A percentile compares a stretch with the other conserved stretches of the same genome.
Conservation (phyloP, 1,284 basidiomycete genomes). For the Heliocybe sulcata region DNA sequence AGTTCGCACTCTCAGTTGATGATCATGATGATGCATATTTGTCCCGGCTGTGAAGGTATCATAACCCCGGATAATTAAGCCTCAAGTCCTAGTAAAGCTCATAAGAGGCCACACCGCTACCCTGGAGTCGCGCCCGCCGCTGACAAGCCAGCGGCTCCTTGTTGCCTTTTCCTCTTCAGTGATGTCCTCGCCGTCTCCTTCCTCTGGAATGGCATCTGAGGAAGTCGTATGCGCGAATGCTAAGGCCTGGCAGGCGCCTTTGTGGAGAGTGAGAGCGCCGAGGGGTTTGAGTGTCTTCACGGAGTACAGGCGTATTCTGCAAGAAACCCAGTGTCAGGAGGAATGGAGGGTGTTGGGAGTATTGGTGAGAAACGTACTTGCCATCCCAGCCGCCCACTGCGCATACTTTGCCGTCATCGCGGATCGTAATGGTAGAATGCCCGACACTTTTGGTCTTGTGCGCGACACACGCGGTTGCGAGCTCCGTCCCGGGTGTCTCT, state of each 20-base stretch:
- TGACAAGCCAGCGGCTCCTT: conserved; percentile 62
- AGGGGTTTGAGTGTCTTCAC: conserved; percentile 71
- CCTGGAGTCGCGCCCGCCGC: conserved; percentile 67
- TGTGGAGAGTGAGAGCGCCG: conserved; percentile 76
- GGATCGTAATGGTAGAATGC: conserved; percentile 67
- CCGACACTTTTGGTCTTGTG: conserved; percentile 75
- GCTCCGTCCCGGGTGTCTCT: background rate
- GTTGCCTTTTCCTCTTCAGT: conserved; percentile 40
- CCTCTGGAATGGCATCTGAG: conserved; percentile 12
- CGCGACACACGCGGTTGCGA: conserved; percentile 17
- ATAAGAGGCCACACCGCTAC: conserved; percentile 77
- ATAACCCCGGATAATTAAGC: no score
- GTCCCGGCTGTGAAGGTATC: no score
- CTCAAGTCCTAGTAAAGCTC: conserved; percentile 41
- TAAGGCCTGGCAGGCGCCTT: conserved; percentile 62
- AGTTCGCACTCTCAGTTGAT: background rate
- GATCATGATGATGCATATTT: no score
- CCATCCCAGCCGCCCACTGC: conserved; percentile 90
- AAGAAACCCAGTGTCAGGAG: background rate
- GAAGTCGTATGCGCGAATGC: conserved; percentile 48
- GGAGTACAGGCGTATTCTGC: conserved; percentile 73
- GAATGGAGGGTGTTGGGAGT: background rate
- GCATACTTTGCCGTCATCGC: conserved; percentile 69
- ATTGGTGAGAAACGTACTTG: conserved; percentile 39
- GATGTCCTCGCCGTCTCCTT: conserved; percentile 44